phyloP scores from a whole-genome alignment of 2,329 filamentous ascomycete genomes.

The Monosporascus sp. region DNA sequence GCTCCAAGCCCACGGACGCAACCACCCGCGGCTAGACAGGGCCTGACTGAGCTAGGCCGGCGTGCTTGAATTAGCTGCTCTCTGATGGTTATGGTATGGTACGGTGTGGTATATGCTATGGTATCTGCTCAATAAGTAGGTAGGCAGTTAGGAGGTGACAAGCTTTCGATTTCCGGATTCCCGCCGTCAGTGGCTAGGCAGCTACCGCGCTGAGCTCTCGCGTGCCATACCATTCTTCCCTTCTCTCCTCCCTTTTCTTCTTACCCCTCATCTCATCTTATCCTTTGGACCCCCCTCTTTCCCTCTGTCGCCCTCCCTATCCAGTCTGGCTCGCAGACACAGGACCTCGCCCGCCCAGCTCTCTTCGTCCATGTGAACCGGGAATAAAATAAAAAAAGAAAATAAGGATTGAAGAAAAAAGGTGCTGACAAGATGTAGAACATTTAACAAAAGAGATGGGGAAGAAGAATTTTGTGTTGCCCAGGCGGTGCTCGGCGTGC shows the following conservation, averaged over 20 bases:
- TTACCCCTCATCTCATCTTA: not conserved
- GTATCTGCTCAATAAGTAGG: too few relatives aligned
- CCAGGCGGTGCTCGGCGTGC: not conserved
- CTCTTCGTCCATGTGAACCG: conserved; percentile 2
- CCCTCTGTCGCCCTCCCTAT: not conserved
- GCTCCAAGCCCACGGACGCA: too few relatives aligned
- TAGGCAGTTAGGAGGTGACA: too few relatives aligned
- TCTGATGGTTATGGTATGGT: too few relatives aligned
- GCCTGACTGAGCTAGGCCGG: too few relatives aligned
- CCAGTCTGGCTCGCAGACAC: not conserved
- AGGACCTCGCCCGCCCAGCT: not conserved
- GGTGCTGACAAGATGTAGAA: not conserved
- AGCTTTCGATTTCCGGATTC: too few relatives aligned
- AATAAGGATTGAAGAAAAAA: conserved; percentile 1
- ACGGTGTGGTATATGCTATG: too few relatives aligned
- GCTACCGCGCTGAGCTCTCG: too few relatives aligned
- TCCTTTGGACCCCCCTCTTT: not conserved
- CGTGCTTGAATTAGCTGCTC: too few relatives aligned
- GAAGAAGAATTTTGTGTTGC: conserved; percentile 11
- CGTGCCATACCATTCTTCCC: too few relatives aligned
- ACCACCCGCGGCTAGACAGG: too few relatives aligned
- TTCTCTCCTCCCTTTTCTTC: not conserved
- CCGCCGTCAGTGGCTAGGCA: too few relatives aligned
- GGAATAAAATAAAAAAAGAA: conserved; percentile 3
- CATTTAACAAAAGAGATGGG: conserved; percentile 11